A percentile compares a stretch with the other conserved stretches of the same genome.
phyloP scores from a whole-genome alignment of 2,329 filamentous ascomycete species.

The Penicillium polonicum region DNA sequence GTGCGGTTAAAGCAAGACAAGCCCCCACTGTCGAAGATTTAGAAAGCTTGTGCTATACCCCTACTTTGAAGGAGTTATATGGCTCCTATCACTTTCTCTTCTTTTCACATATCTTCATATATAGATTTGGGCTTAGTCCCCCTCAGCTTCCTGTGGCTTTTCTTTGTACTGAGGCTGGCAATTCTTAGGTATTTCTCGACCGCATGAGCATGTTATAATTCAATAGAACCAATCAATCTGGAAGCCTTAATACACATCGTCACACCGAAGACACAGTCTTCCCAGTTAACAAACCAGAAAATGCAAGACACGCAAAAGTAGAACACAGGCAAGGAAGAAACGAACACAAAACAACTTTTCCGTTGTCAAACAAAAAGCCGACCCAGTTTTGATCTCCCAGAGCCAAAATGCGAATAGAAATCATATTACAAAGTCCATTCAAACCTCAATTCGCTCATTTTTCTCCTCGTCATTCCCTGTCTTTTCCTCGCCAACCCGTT shows the following conservation, averaged over 20 bases:
- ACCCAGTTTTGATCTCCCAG: slow-evolving; percentile 11
- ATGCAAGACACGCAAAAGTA: not conserved
- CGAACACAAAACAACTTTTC: slow-evolving; percentile 8
- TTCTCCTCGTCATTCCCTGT: not conserved
- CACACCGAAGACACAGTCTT: not conserved
- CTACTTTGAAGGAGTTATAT: not conserved
- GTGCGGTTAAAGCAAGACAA: slow-evolving; percentile 48
- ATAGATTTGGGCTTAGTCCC: slow-evolving; percentile 7
- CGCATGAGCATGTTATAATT: not conserved
- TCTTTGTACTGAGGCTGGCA: not conserved
- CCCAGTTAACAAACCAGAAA: not conserved
- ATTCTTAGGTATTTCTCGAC: not conserved
- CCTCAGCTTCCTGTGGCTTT: not conserved
- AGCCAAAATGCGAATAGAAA: slow-evolving; percentile 3
- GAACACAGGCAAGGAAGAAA: not conserved
- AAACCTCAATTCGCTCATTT: slow-evolving; percentile 13
- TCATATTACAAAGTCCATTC: slow-evolving; percentile 4
- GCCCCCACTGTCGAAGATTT: slow-evolving; percentile 34
- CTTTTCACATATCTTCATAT: slow-evolving; percentile 7
- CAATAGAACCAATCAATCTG: not conserved
- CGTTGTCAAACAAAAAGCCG: slow-evolving; percentile 7
- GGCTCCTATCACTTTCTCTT: not conserved
- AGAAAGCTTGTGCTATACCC: slow-evolving; percentile 11
- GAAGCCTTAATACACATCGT: not conserved
- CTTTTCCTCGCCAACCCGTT: slow-evolving; percentile 17